A percentile compares a stretch with the other conserved stretches of the same genome.
These are phyloP conservation scores for Coniophora puteana DNA, from an alignment of 1,284 basidiomycete genomes.

Conservation along the genomic window DNA sequence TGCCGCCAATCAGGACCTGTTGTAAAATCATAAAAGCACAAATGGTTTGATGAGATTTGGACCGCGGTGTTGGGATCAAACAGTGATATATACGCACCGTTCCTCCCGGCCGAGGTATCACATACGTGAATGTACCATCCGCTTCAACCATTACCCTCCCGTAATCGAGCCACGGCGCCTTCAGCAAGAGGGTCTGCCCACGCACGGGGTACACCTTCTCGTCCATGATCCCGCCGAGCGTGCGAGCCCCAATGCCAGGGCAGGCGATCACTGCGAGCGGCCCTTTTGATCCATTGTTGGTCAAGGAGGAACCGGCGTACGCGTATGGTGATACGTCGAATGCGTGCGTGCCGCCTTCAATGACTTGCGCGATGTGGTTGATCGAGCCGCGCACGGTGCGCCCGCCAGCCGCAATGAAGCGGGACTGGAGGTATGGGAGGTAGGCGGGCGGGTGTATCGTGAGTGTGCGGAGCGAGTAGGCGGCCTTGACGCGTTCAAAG, in stretches of 20 bases:
- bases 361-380: slow-evolving; percentile 62
- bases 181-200: slow-evolving; percentile 81
- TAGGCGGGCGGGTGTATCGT: slow-evolving; percentile 70
- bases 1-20: slow-evolving; percentile 68
- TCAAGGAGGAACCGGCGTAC: no score
- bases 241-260: slow-evolving; percentile 59
- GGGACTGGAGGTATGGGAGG: slow-evolving; percentile 60
- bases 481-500: slow-evolving; percentile 23
- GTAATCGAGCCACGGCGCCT: slow-evolving; percentile 69
- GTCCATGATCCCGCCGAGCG: slow-evolving; percentile 80
- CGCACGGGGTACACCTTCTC: slow-evolving; percentile 71
- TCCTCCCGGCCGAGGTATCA: slow-evolving; percentile 67
- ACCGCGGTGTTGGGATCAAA: not conserved
- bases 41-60: no score
- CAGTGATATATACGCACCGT: slow-evolving; percentile 61
- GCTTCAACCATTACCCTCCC: slow-evolving; percentile 53
- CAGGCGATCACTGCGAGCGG: slow-evolving; percentile 68
- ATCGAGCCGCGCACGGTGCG: slow-evolving; percentile 50
- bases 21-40: not conserved
- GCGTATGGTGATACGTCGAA: no score
- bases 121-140: slow-evolving; percentile 59
- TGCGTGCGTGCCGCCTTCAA: slow-evolving; percentile 48
- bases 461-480: slow-evolving; percentile 58
- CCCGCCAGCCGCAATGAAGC: slow-evolving; percentile 62
- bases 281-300: no score